Evolutionary conservation across 306 rosid genomes (phyloP), one percentile per base, ranked within the genome.

Genomic region (Cajanus cajan): DNA sequence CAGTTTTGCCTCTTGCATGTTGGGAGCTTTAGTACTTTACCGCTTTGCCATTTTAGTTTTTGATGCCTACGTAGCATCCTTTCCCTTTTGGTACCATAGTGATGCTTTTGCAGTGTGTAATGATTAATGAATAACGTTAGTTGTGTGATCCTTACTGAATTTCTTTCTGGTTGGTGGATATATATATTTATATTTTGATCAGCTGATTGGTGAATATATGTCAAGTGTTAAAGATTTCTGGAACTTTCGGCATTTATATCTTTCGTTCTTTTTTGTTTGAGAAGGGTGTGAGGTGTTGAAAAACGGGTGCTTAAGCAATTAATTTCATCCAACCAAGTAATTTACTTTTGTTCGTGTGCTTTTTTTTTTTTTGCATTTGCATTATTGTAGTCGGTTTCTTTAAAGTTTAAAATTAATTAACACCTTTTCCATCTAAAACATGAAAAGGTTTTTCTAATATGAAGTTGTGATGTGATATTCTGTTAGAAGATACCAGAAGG

Each of bases 81-180:
- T 74, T 79, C 44, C 51, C 70, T 50, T 75, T 33, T 41, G 68
- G 78, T 39, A 31, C 64, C 62, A 10, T 21, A 22, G 39, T 63
- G 59, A 37, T 67, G 76, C 70, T 43, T 50, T 6, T 28, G 54
- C 36, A 61, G 19, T 34, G 71, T 37, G 48, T 28, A 28, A 28
- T n/a, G n/a, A n/a, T n/a, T 39, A 15, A 31, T 59, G 52, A 73
- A 24, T 36, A 33, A n/a, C 5, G 4, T 61, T 59, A 13, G 16
- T 63, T 22, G 15, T 58, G 64, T 84, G 69, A 54, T 71, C 64
- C 34, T 22, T 25, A n/a, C 67, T 78, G 41, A 73, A 70, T 59
- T 62, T 48, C 50, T 79, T 75, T 37, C 64, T 62, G 45, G 11
- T 28, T 58, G 65, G 25, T 57, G 64, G 12, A 57, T 24, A 24